A percentile compares a stretch with the other conserved stretches of the same genome.
Conservation (phyloP, 345 rosid genomes). For the Schrenkiella parvula region DNA sequence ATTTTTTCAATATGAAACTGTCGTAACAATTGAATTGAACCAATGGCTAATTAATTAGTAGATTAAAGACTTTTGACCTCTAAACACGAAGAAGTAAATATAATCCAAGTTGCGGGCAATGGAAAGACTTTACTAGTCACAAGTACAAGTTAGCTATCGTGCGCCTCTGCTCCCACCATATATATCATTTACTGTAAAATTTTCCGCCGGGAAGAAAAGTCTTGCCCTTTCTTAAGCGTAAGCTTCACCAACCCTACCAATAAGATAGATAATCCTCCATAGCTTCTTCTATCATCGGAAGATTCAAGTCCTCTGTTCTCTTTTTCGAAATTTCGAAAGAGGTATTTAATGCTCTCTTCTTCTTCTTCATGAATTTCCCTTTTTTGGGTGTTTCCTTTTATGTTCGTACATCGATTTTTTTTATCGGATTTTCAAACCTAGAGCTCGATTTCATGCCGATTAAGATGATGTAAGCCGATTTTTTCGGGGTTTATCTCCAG, state of each 20-base stretch:
- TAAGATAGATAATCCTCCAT: background rate
- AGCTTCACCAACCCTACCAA: constrained; percentile 27
- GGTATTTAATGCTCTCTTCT: constrained; percentile 17
- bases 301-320: background rate
- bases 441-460: background rate
- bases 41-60: background rate
- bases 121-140: background rate
- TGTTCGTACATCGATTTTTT: background rate
- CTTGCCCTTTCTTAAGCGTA: background rate
- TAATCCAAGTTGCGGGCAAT: constrained; percentile 10
- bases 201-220: constrained; percentile 41
- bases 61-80: constrained; percentile 12
- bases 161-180: constrained; percentile 14
- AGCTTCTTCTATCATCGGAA: constrained; percentile 8
- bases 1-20: background rate
- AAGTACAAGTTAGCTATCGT: constrained; percentile 21
- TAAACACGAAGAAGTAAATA: background rate
- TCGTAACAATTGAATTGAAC: background rate
- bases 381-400: constrained; percentile 2
- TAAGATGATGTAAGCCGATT: background rate
- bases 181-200: constrained; percentile 22
- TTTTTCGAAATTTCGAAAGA: background rate
- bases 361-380: background rate
- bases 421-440: background rate
- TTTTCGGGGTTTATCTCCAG: constrained; percentile 1